Conservation (phyloP, 1,284 basidiomycete species). For the Naganishia sp. region DNA sequence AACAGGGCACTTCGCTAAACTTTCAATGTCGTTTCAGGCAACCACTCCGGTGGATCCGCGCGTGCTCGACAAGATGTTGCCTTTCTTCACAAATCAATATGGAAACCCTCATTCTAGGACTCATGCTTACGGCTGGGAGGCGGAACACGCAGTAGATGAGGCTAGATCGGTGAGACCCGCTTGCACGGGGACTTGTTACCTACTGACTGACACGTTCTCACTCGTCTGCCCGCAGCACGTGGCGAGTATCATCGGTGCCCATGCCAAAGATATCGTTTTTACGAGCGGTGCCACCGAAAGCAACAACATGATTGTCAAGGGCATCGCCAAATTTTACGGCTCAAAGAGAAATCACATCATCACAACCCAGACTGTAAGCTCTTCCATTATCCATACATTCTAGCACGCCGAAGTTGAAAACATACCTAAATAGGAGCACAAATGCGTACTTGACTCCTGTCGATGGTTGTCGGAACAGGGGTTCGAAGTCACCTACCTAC, state of each 20-base stretch:
- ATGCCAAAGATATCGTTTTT: constrained; percentile 94
- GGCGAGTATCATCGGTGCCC: constrained; percentile 88
- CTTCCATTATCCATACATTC: background rate
- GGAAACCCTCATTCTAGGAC: constrained; percentile 98
- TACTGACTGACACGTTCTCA: background rate
- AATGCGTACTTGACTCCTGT: constrained; percentile 98
- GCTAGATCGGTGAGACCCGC: constrained; percentile 68
- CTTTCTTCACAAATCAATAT: constrained; percentile 92
- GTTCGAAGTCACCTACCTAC: constrained; percentile 96
- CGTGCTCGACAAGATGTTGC: constrained; percentile 96
- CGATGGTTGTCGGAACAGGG: constrained; percentile 93
- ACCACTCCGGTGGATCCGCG: constrained; percentile 97
- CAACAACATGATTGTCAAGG: constrained; percentile 98
- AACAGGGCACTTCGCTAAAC: background rate
- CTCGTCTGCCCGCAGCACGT: constrained; percentile 63
- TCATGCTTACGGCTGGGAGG: constrained; percentile 99
- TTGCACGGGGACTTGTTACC: background rate
- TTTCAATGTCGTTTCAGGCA: constrained; percentile 60
- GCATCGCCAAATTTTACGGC: constrained; percentile 90
- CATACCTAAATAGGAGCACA: constrained; percentile 75
- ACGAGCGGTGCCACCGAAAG: constrained; percentile 98
- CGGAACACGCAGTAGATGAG: constrained; percentile 88
- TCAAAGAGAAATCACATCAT: constrained; percentile 88
- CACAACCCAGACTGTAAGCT: constrained; percentile 80
- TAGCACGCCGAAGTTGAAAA: constrained; percentile 14